These are phyloP conservation scores for Tricholoma flavovirens DNA, from an alignment of 768 basidiomycete genomes.

Conservation along the genomic window DNA sequence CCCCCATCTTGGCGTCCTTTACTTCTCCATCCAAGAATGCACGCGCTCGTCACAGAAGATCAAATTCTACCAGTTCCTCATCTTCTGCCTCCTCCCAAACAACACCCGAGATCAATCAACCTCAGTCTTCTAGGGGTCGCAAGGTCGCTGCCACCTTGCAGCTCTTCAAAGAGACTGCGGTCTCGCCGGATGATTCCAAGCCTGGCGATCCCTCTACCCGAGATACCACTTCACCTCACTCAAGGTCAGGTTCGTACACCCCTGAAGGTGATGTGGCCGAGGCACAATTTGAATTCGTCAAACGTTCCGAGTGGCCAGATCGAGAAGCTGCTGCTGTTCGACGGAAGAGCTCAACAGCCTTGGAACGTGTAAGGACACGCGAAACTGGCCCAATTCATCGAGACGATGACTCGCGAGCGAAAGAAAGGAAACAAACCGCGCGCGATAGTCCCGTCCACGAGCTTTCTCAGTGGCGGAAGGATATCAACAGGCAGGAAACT, in stretches of 20 bases:
- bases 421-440: conserved; percentile 32
- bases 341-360: conserved; percentile 57
- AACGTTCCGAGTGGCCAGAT: conserved; percentile 82
- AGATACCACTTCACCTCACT: conserved; percentile 22
- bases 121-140: conserved; percentile 49
- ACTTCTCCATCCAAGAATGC: conserved; percentile 26
- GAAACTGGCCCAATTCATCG: conserved; percentile 30
- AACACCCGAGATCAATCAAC: conserved; percentile 20
- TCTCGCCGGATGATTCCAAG: conserved; percentile 28
- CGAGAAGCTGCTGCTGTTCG: conserved; percentile 67
- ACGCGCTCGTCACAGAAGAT: conserved; percentile 29
- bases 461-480: conserved; percentile 53
- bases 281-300: conserved; percentile 75
- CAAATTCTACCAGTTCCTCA: conserved; percentile 26
- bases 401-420: conserved; percentile 24
- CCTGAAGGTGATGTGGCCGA: conserved; percentile 53
- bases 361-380: conserved; percentile 52
- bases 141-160: conserved; percentile 81
- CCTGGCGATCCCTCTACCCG: conserved; percentile 25
- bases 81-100: conserved; percentile 32
- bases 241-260: conserved; percentile 27
- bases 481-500: conserved; percentile 36
- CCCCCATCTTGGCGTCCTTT: not conserved
- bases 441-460: conserved; percentile 43
- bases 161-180: conserved; percentile 72